Conservation (phyloP, 805 yeast genomes). For the Saccharomycopsis sp. region DNA sequence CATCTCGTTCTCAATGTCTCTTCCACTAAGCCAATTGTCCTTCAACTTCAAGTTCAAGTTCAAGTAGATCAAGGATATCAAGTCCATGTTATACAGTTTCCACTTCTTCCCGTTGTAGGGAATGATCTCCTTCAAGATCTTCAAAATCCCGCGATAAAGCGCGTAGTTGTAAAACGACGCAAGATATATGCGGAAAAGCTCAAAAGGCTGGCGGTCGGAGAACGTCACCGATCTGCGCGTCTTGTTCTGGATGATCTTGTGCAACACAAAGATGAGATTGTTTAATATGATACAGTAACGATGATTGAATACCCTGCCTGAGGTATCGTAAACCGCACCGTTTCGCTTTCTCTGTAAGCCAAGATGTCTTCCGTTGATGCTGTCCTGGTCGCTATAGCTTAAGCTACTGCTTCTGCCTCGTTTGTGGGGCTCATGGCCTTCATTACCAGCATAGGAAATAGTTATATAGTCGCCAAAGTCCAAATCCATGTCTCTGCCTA, state of each 20-base stretch:
- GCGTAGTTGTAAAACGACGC: conserved; percentile 53
- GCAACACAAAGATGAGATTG: conserved; percentile 48
- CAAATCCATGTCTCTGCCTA: not conserved
- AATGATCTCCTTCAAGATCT: conserved; percentile 67
- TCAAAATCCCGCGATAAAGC: conserved; percentile 63
- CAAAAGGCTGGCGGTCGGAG: conserved; percentile 58
- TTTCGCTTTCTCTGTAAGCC: not conserved
- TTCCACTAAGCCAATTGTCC: conserved; percentile 86
- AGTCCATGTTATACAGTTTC: conserved; percentile 89
- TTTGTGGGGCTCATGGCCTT: not conserved
- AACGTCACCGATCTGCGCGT: conserved; percentile 66
- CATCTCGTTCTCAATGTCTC: conserved; percentile 67
- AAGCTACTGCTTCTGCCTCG: not conserved
- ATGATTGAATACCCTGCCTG: conserved; percentile 25
- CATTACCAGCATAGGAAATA: not conserved
- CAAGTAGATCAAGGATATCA: conserved; percentile 79
- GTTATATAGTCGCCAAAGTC: not conserved
- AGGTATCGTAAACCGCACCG: conserved; percentile 12
- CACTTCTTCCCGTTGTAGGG: conserved; percentile 93
- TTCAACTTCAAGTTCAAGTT: conserved; percentile 63
- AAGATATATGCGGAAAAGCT: conserved; percentile 48
- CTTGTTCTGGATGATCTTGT: conserved; percentile 56
- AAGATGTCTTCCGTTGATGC: not conserved
- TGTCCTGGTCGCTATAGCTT: not conserved
- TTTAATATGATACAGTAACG: conserved; percentile 42